Base-by-base conservation (phyloP, 1,284 basidiomycete genomes). In the Melampsora larici-populina region DNA sequence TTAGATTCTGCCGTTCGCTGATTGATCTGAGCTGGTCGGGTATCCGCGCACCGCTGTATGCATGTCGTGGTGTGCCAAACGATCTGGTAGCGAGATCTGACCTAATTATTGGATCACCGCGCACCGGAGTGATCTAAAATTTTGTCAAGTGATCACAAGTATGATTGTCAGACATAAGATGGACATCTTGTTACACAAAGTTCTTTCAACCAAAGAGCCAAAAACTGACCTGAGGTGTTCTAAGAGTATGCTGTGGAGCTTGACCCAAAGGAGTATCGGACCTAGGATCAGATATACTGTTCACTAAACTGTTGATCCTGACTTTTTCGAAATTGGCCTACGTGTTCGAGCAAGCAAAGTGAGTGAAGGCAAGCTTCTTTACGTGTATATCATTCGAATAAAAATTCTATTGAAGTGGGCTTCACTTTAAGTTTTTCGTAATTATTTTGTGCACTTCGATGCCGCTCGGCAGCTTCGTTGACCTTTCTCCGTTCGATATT, bases 371-470 rank as follows among this genome's bases (percentile, higher is more conserved):
- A 36, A 3, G 9, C 36, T 36, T 36, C 3, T 36, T 36, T 36
- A 9, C 36, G 9, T 9, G 36, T 36, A 18, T n/a, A 29, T 29
- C 7, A 1, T 58, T n/a, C n/a, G 55, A 24, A 7, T 17, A 1
- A 6, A 24, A 36, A 4, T 3, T 4, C 7, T 7, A 29, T 24
- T 24, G 15, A 5, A 58, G 55, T n/a, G n/a, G 55, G 55, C 55
- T 58, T 58, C 55, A 58, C 55, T n/a, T 58, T 58, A 15, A 58
- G 55, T 58, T 58, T 58, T 58, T 58, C 55, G 26, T 58, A 58
- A 24, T 58, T n/a, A n/a, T 58, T 58, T 29, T 58, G 55, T n/a
- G 55, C 21, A 58, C 26, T 58, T 58, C 55, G 55, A 29, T 58
- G 26, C 18, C 55, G 55, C 26, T 58, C 55, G 21, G 55, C 55